Evolutionary conservation across 306 rosid genomes (phyloP), one percentile per base, ranked within the genome.

Genomic region (Acacia melanoxylon): DNA sequence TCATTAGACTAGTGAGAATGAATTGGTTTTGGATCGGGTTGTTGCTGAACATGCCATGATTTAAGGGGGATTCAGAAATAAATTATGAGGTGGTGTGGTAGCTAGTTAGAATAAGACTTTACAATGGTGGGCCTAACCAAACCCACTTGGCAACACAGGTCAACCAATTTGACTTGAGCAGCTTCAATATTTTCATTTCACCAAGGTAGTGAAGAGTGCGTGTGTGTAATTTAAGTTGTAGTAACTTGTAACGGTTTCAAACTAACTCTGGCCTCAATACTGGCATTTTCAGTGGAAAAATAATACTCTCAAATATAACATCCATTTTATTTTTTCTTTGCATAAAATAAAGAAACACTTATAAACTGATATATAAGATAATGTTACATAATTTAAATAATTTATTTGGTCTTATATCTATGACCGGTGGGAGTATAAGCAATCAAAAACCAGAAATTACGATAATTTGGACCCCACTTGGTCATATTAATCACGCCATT

Each of bases 401-500:
- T 1, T 8, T 46, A 46, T 10, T 12, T 46, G 4, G 1, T 45
- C 49, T 45, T 45, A 11, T 45, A 45, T 45, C 1, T 45, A 11
- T 0, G 7, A 35, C 1, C 1, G 1, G 5, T 33, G 5, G 37
- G 41, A 37, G 8, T 69, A 73, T 68, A 13, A 3, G 74, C 42
- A 6, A 48, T 17, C 35, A 24, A 17, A n/a, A 42, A 66, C 86
- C 85, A 14, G 72, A 82, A 88, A 91, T 89, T 87, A 83, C 89
- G 89, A 82, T 74, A 46, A 74, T 20, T 42, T n/a, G 48, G 88
- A 78, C 58, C 87, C 93, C 84, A 82, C 76, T 22, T 72, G 10
- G 33, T 74, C 45, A 62, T 70, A 68, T 74, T 83, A 91, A 94
- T 94, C 98, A 92, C 98, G 98, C 98, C 97, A 88, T 78, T 67